Percentiles rank a stretch among this genome's conserved stretches.
phyloP scores from a whole-genome alignment of 306 rosid genomes.

The Citrullus colocynthis region DNA sequence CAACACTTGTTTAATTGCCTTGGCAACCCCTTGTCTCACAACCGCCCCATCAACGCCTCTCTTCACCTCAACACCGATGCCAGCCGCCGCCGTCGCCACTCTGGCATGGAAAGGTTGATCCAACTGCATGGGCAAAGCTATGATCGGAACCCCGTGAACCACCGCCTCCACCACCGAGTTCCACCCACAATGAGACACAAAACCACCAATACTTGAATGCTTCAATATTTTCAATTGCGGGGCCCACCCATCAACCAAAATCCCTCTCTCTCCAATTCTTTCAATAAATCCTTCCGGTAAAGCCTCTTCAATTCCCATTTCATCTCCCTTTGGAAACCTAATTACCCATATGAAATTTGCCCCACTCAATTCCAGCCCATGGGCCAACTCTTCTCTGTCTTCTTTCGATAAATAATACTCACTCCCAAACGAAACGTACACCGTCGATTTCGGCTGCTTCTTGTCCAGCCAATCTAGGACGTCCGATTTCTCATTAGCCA shows the following conservation, averaged over 20 bases:
- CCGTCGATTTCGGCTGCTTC: slow-evolving; percentile 5
- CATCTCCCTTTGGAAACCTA: slow-evolving; percentile 1
- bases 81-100: neutral
- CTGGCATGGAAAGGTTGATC: neutral
- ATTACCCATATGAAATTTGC: slow-evolving; percentile 14
- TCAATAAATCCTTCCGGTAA: slow-evolving; percentile 10
- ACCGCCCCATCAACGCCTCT: neutral
- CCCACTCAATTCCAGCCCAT: slow-evolving; percentile 11
- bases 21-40: neutral
- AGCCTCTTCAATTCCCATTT: neutral
- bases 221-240: slow-evolving; percentile 11
- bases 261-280: slow-evolving; percentile 1
- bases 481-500: neutral
- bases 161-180: slow-evolving; percentile 8
- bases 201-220: slow-evolving; percentile 12
- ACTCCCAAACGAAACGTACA: slow-evolving; percentile 20
- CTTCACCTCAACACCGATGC: neutral
- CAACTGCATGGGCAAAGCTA: neutral
- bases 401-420: slow-evolving; percentile 10
- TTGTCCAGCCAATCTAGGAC: slow-evolving; percentile 6
- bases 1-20: neutral
- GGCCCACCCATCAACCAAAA: slow-evolving; percentile 12
- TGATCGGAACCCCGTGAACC: neutral
- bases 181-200: slow-evolving; percentile 2
- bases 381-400: slow-evolving; percentile 10